Evolutionary conservation across 2,329 filamentous ascomycete species (phyloP).

Genomic region (Stenocarpella maydis): DNA sequence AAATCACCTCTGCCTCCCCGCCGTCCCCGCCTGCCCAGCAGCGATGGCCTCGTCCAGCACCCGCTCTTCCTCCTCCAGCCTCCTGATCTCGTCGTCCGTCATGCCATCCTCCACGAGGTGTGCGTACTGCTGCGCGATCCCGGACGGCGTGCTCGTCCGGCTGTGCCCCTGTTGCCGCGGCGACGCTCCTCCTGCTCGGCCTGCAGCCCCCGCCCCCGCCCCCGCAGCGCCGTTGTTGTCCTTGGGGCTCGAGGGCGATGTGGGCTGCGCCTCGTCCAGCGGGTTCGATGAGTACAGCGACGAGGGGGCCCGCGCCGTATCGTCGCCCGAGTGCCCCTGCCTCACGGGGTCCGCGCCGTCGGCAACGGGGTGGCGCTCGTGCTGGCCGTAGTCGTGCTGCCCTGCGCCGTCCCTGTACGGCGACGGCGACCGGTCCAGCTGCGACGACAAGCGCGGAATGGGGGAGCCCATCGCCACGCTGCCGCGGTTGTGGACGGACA

Average conservation of each 20-base stretch:
- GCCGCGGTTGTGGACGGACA: not conserved
- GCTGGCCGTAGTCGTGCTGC: conserved; percentile 31
- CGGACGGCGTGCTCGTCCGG: conserved; percentile 43
- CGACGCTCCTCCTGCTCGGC: conserved; percentile 13
- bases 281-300: not conserved
- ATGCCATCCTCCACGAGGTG: conserved; percentile 68
- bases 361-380: conserved; percentile 6
- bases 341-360: conserved; percentile 19
- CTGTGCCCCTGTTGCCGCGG: not conserved
- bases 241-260: conserved; percentile 16
- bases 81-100: conserved; percentile 63
- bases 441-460: conserved; percentile 26
- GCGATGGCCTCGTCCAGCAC: conserved; percentile 65
- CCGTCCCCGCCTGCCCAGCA: conserved; percentile 50
- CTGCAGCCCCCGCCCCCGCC: conserved; percentile 21
- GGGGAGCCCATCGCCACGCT: conserved; percentile 8
- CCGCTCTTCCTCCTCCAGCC: conserved; percentile 65
- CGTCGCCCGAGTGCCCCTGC: conserved; percentile 21
- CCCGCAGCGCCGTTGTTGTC: conserved; percentile 18
- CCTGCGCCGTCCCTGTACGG: conserved; percentile 46
- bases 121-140: conserved; percentile 51
- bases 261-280: conserved; percentile 16
- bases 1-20: conserved; percentile 1
- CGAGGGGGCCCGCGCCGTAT: conserved; percentile 15
- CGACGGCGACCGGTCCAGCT: conserved; percentile 41